These are phyloP conservation scores for Trypanosoma boissoni DNA, from an alignment of 208 protist species.

Conservation along the genomic window DNA sequence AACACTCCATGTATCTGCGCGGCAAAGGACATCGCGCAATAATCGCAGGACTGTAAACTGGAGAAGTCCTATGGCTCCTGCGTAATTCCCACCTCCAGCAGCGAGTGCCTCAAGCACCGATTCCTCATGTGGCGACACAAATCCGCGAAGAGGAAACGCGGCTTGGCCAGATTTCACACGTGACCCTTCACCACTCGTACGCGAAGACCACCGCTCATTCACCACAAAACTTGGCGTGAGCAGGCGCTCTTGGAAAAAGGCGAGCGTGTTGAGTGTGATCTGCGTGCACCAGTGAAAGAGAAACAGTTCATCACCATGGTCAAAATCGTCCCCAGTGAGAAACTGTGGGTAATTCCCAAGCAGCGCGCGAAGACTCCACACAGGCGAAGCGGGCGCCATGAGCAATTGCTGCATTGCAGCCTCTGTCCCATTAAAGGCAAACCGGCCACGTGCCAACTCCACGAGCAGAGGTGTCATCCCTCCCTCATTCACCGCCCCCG, in stretches of 20 bases:
- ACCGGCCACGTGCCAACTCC: constrained; percentile 4
- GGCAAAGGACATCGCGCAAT: constrained; percentile 71
- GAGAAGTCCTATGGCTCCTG: constrained; percentile 50
- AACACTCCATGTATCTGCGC: constrained; percentile 53
- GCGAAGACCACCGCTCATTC: constrained; percentile 45
- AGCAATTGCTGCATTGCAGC: constrained; percentile 19
- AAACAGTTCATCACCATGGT: constrained; percentile 71
- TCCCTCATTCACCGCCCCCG: constrained; percentile 16
- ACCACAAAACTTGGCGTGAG: constrained; percentile 61
- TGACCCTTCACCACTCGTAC: neutral
- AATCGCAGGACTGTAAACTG: constrained; percentile 78
- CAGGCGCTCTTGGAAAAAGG: constrained; percentile 77
- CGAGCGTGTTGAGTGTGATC: constrained; percentile 68
- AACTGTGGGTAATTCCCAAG: constrained; percentile 33
- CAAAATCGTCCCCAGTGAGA: constrained; percentile 34
- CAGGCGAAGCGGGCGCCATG: constrained; percentile 13
- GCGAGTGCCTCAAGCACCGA: constrained; percentile 45
- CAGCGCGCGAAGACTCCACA: constrained; percentile 25
- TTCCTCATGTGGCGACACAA: constrained; percentile 70
- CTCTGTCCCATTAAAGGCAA: neutral
- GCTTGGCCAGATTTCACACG: constrained; percentile 13
- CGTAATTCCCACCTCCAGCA: constrained; percentile 81
- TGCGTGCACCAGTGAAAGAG: constrained; percentile 83
- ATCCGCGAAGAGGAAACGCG: constrained; percentile 31
- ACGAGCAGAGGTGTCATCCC: constrained; percentile 22